Conservation (phyloP, 2,329 filamentous ascomycete genomes). For the Colletotrichum cuscutae region DNA sequence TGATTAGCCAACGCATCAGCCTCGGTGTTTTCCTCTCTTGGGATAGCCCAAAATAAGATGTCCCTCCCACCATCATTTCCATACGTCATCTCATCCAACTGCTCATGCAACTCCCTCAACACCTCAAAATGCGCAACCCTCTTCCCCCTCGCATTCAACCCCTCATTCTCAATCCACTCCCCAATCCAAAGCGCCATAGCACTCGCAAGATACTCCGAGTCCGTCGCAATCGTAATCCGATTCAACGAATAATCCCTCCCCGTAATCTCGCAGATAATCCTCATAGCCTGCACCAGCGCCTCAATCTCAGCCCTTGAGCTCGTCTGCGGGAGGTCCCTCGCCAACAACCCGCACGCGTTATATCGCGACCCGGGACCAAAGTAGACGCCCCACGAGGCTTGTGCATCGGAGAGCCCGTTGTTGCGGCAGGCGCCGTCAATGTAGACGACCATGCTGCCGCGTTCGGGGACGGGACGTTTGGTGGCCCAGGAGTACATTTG, state of each 20-base stretch:
- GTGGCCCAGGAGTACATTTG: slow-evolving; percentile 4
- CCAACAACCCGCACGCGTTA: slow-evolving; percentile 33
- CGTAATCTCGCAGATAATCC: slow-evolving; percentile 13
- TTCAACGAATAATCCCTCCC: slow-evolving; percentile 1
- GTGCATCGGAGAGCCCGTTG: slow-evolving; percentile 37
- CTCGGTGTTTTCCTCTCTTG: slow-evolving; percentile 31
- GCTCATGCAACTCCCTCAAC: slow-evolving; percentile 26
- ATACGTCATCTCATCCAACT: slow-evolving; percentile 32
- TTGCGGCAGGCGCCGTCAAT: slow-evolving; percentile 40
- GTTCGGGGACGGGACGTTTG: neutral
- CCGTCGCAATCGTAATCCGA: slow-evolving; percentile 32
- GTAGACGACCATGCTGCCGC: slow-evolving; percentile 35
- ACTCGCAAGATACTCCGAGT: slow-evolving; percentile 35
- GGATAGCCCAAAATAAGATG: slow-evolving; percentile 35
- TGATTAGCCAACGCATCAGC: slow-evolving; percentile 34
- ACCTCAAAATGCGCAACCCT: slow-evolving; percentile 26
- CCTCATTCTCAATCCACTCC: slow-evolving; percentile 35
- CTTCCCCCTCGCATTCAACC: neutral
- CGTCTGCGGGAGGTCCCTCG: slow-evolving; percentile 31
- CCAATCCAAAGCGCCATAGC: slow-evolving; percentile 35
- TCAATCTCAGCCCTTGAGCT: slow-evolving; percentile 37
- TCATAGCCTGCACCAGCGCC: slow-evolving; percentile 34
- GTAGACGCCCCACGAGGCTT: slow-evolving; percentile 39
- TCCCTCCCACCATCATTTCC: slow-evolving; percentile 31
- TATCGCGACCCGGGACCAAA: slow-evolving; percentile 39